A percentile compares a stretch with the other conserved stretches of the same genome.
Conservation (phyloP, 2,329 filamentous ascomycete species). For the Cercospora berteroae region DNA sequence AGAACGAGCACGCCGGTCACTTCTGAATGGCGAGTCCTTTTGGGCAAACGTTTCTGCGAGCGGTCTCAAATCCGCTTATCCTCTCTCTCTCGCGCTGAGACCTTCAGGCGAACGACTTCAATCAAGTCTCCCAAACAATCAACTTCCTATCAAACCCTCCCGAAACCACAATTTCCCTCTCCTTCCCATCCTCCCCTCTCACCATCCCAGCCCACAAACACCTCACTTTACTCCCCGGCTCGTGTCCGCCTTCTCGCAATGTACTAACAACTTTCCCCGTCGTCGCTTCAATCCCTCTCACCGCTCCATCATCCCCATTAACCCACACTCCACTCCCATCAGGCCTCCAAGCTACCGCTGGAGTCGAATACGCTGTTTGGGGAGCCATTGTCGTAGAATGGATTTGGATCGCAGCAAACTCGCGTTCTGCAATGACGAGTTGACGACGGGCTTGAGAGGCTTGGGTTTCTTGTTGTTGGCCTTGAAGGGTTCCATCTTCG, state of each 20-base stretch:
- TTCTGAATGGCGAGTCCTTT: background rate
- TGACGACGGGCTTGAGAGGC: constrained; percentile 50
- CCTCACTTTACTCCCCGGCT: constrained; percentile 57
- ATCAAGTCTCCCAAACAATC: constrained; percentile 53
- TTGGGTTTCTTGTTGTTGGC: constrained; percentile 10
- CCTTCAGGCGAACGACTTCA: background rate
- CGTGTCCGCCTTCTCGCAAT: constrained; percentile 50
- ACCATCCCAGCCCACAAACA: constrained; percentile 57
- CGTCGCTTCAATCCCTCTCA: constrained; percentile 58
- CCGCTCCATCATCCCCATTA: constrained; percentile 62
- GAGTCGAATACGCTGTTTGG: constrained; percentile 64
- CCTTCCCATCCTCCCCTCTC: constrained; percentile 20
- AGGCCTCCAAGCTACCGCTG: constrained; percentile 60
- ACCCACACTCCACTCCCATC: constrained; percentile 63
- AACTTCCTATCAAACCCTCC: constrained; percentile 64
- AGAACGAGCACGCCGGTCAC: background rate
- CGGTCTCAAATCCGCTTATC: background rate
- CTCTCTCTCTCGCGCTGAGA: background rate
- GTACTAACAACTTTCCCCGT: constrained; percentile 57
- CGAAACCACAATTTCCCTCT: constrained; percentile 58
- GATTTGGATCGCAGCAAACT: constrained; percentile 59
- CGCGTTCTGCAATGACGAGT: constrained; percentile 54
- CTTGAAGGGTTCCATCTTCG: background rate
- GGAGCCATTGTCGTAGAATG: constrained; percentile 60
- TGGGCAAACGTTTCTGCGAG: background rate